A percentile compares a stretch with the other conserved stretches of the same genome.
phyloP scores from a whole-genome alignment of 371 early-diverging fungal genomes.

The Mortierella sp. region DNA sequence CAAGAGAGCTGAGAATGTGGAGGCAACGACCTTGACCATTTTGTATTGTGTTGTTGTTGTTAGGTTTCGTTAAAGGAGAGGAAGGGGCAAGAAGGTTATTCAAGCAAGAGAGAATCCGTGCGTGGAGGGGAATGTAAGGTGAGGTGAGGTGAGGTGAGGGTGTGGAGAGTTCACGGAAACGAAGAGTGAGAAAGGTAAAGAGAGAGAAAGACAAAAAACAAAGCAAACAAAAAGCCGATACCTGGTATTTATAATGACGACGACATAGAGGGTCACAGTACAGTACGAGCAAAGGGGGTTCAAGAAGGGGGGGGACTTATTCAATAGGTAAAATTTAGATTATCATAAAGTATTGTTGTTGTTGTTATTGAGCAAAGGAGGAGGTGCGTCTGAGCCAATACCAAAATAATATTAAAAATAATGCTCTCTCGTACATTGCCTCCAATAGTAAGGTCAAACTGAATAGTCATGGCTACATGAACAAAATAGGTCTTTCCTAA shows the following conservation, averaged over 20 bases:
- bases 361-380: no score
- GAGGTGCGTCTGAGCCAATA: no score
- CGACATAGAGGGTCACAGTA: not conserved
- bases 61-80: slow-evolving; percentile 41
- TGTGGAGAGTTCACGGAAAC: not conserved
- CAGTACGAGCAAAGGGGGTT: not conserved
- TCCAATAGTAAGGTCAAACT: no score
- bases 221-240: not conserved
- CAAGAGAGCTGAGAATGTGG: slow-evolving; percentile 32
- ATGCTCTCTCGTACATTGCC: no score
- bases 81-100: slow-evolving; percentile 15
- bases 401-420: no score
- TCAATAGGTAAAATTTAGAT: not conserved
- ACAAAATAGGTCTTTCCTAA: not conserved
- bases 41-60: not conserved
- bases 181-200: not conserved
- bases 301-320: not conserved
- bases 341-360: not conserved
- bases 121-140: slow-evolving; percentile 5
- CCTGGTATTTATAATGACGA: slow-evolving; percentile 12
- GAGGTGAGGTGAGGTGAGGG: not conserved
- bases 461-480: no score
- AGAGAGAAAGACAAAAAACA: not conserved
- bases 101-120: slow-evolving; percentile 10
- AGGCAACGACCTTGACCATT: slow-evolving; percentile 39